Base-by-base conservation (phyloP, 2,329 filamentous ascomycete genomes). In the Xylariomycetidae sp. region DNA sequence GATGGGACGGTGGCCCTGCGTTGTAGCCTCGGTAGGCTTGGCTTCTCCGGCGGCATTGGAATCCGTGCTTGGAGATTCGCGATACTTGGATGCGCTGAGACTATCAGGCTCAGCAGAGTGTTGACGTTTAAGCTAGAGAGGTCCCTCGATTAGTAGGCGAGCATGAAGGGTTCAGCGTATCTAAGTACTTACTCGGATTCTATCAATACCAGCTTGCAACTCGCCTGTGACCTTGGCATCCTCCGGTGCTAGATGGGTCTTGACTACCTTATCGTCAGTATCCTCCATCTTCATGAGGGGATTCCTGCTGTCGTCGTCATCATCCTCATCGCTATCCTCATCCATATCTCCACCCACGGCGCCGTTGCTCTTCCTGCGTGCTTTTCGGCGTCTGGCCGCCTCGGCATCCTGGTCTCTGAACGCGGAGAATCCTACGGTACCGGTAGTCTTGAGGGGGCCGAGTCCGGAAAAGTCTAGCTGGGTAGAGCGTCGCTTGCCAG, bases 391-490 rank as follows among this genome's bases (percentile, higher is more conserved):
- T 35, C 69, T 64, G 3, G 68, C 58, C 2, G 68, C 64, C 34
- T 77, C 72, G 12, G 70, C 62, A 25, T 77, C 72, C 36, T 72
- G 70, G 43, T 94, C 88, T 34, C 90, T 79, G 66, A 96, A 96
- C 11, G 85, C 78, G 3, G 88, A 82, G 58, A 95, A 97, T 22
- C 89, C 89, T 30, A 94, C 86, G 1, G 88, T 90, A 16, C 89
- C 88, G n/a, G 79, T 78, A 3, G 85, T 74, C 58, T 94, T 94
- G 15, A 97, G 69, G 0, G 89, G 88, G 3, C 83, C 85, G 8
- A 97, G 72, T 36, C 76, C 88, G 11, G 86, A 82, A 53, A 97
- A 90, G 61, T 96, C 88, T 1, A 89, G 74, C 48, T 88, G 85
- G 6, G 82, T 74, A 4, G 88, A 94, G 49, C 88, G 82, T 50